Base-by-base conservation (phyloP, 768 basidiomycete genomes). In the Leccinum subtestaceum region DNA sequence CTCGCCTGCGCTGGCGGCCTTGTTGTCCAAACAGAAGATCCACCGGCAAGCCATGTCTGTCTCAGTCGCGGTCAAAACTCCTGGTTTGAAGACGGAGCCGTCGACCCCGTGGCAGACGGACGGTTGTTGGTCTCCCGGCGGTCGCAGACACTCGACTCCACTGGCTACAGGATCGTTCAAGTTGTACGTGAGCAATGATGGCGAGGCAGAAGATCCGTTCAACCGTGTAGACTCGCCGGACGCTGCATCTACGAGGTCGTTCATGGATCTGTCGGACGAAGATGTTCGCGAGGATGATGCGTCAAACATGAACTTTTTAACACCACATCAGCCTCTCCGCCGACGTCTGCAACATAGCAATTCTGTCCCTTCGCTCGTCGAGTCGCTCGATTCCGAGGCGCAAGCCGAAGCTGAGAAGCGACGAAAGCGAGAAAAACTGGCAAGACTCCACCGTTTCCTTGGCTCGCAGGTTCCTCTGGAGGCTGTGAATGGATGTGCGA, bases 391-490 rank as follows among this genome's bases (percentile, higher is more conserved):
- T 52, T 74, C 80, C 23, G 82, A 85, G 56, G 79, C 80, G 59
- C 79, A 75, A 59, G 80, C 75, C 17, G 89, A 91, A 52, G 82
- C 83, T 21, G 84, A 87, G 59, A 82, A 82, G 60, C 77, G 83
- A 57, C 81, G 83, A 60, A 91, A 88, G 72, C 80, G 91, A 53
- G 88, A 90, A 63, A 85, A 86, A 64, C 76, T 94, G 49, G 88
- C 88, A 3, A 93, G 86, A 70, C 80, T 94, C 4, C 90, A 93
- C 72, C 88, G 92, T 49, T 93, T 88, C 74, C 80, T 93, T 34
- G 92, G 91, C n/a, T 91, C 89, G 19, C 82, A 84, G 32, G 87
- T 94, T 27, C 91, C 91, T 8, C 70, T 81, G 13, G 81, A 84
- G 62, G 81, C 91, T 36, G 85, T 89, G 12, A 78, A 86, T 40